Evolutionary conservation across 1,284 basidiomycete genomes (phyloP).

Genomic region (Cryptococcus sp.): DNA sequence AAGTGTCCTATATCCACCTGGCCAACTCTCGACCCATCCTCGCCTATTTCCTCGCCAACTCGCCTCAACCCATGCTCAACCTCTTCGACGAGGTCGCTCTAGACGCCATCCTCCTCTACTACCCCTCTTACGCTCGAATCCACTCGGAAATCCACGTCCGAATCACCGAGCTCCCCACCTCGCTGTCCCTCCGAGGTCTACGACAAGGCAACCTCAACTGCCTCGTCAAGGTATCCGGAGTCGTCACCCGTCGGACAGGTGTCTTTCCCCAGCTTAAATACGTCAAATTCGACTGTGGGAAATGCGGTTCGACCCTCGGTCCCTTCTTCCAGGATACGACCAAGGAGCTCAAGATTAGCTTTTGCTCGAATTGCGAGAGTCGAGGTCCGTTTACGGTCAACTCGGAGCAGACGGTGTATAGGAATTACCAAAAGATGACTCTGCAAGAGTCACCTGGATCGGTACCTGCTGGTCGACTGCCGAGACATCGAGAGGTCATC

Average conservation of each 20-base stretch:
- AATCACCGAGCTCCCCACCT: constrained; percentile 86
- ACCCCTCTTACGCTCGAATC: constrained; percentile 92
- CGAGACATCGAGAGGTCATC: constrained; percentile 92
- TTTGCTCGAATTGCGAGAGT: constrained; percentile 87
- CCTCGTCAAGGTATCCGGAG: constrained; percentile 89
- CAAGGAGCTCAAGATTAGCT: constrained; percentile 88
- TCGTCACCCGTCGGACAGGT: constrained; percentile 93
- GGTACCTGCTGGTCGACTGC: constrained; percentile 92
- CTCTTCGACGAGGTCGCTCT: constrained; percentile 96
- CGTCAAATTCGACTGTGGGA: constrained; percentile 96
- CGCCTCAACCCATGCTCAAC: constrained; percentile 82
- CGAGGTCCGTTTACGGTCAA: constrained; percentile 95
- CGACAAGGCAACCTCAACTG: constrained; percentile 89
- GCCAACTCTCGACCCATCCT: constrained; percentile 86
- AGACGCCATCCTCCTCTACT: constrained; percentile 89
- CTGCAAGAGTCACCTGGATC: constrained; percentile 97
- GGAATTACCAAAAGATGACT: constrained; percentile 99
- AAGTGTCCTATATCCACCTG: constrained; percentile 91
- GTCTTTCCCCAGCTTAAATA: constrained; percentile 99
- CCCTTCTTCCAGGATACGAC: constrained; percentile 97
- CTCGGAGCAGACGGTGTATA: constrained; percentile 95
- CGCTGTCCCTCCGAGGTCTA: constrained; percentile 84
- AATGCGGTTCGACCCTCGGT: constrained; percentile 85
- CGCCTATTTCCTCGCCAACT: constrained; percentile 95
- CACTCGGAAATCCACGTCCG: constrained; percentile 98